A percentile compares a stretch with the other conserved stretches of the same genome.
Conservation (phyloP, 768 basidiomycete species). For the Amanita rimosa region DNA sequence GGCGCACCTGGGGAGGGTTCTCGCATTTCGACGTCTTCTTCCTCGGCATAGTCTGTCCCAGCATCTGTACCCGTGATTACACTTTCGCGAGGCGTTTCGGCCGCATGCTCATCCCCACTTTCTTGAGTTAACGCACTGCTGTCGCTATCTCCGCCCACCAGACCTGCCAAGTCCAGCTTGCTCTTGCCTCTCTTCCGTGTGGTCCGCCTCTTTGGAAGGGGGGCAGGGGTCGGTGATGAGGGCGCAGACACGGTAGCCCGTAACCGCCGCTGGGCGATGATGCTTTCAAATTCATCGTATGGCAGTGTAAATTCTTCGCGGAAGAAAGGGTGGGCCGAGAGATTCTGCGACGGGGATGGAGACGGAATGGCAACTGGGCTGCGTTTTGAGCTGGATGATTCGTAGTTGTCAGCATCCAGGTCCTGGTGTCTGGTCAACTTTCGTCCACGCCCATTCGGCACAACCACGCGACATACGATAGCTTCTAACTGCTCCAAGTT, state of each 20-base stretch:
- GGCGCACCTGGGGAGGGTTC: constrained; percentile 31
- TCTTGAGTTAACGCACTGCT: constrained; percentile 78
- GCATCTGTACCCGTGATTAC: constrained; percentile 61
- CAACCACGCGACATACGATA: constrained; percentile 33
- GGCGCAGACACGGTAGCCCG: constrained; percentile 54
- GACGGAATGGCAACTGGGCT: constrained; percentile 45
- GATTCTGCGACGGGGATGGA: constrained; percentile 60
- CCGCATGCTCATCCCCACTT: constrained; percentile 61
- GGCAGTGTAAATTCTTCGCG: constrained; percentile 58
- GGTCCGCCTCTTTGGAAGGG: constrained; percentile 14
- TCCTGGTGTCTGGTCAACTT: constrained; percentile 20
- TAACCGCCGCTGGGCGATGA: constrained; percentile 53
- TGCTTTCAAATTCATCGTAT: constrained; percentile 47
- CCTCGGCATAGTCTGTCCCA: constrained; percentile 59
- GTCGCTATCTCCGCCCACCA: constrained; percentile 77
- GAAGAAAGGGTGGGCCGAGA: constrained; percentile 62
- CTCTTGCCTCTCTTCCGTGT: constrained; percentile 32
- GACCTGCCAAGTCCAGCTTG: constrained; percentile 54
- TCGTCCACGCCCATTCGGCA: background rate
- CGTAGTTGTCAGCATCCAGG: constrained; percentile 30
- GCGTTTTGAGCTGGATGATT: constrained; percentile 28
- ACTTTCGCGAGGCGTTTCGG: constrained; percentile 53
- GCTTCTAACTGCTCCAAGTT: constrained; percentile 66
- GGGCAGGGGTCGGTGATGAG: constrained; percentile 37
- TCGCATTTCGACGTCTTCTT: constrained; percentile 49